Base-by-base conservation (phyloP, 805 yeast genomes). In the Saccharomycopsis capsularis region DNA sequence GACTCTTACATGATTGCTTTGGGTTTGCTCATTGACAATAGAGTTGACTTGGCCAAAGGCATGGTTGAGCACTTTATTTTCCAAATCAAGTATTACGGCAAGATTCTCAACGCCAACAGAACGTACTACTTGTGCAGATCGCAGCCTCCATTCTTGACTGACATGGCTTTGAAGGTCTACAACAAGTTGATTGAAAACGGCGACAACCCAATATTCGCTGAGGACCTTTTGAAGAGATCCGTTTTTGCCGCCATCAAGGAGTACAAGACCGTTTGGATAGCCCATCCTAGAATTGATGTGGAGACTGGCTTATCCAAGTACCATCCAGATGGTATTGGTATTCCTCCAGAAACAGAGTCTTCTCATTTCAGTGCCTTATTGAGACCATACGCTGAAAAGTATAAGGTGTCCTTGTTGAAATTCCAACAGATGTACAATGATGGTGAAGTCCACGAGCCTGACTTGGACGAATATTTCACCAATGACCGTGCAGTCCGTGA, bases 401-500 rank as follows among this genome's bases (percentile, higher is more conserved):
- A 85, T 60, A 64, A 72, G 2, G 60, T 80, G 6, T 47, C 78
- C 0, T 63, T 82, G 44, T 82, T 78, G 40, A 82, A 81, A 42
- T 87, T 88, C 61, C 78, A 82, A 54, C 65, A 73, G 40, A 70
- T 73, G 59, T 93, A 91, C 68, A 88, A 90, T 59, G 63, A 68
- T 37, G 82, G 83, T 3, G 64, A 69, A 44, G 71, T 91, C 18
- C 52, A 67, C 3, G 96, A 87, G 60, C 95, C 95, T 1, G 79
- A 71, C n/a, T 70, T 91, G 52, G 98, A 93, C 60, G 89, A 79
- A 54, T 91, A 86, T 62, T 86, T 91, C 62, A 64, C 85, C 44
- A 96, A 91, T 61, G 99, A 91, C 63, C 73, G 97, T 51, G 97
- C 95, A 1, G 95, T 91, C 9, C 77, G 99, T 61, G 99, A 91